phyloP scores from a whole-genome alignment of 495 filamentous ascomycete species.

The Hypomontagnella submonticulosa region DNA sequence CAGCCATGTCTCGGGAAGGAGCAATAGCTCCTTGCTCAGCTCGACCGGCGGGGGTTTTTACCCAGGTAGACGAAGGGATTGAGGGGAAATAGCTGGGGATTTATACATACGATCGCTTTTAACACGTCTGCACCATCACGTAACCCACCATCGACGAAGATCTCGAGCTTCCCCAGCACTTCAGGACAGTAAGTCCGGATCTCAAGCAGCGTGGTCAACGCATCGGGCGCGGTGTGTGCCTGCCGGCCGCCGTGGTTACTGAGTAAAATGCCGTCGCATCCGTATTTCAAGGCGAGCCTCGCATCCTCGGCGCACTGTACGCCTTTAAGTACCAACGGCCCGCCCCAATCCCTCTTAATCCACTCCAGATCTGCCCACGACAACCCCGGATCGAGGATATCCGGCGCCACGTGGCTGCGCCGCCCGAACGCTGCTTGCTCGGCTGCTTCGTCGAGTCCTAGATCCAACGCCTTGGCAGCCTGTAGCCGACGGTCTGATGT shows the following conservation, averaged over 20 bases:
- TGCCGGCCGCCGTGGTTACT: conserved; percentile 91
- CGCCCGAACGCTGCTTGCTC: conserved; percentile 41
- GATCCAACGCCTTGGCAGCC: conserved; percentile 61
- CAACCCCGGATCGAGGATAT: conserved; percentile 74
- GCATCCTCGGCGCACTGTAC: conserved; percentile 89
- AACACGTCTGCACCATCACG: conserved; percentile 87
- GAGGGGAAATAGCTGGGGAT: too few species aligned
- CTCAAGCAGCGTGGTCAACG: conserved; percentile 84
- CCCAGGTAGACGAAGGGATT: too few species aligned
- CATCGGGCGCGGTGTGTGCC: conserved; percentile 85
- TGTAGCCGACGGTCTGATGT: conserved; percentile 59
- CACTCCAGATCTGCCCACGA: conserved; percentile 89
- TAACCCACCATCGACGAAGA: conserved; percentile 85
- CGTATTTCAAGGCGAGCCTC: conserved; percentile 73
- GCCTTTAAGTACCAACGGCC: conserved; percentile 88
- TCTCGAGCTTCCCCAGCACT: conserved; percentile 78
- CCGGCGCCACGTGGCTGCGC: conserved; percentile 49
- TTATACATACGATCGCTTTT: conserved; percentile 69
- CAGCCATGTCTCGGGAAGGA: too few species aligned
- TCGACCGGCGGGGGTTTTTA: too few species aligned
- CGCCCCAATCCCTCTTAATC: conserved; percentile 81
- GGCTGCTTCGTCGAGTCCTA: conserved; percentile 47
- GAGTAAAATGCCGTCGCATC: conserved; percentile 81
- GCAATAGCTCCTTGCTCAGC: too few species aligned
- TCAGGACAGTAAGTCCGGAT: conserved; percentile 66